Base-by-base conservation (phyloP, 331 rosid species). In the Phaseolus coccineus region DNA sequence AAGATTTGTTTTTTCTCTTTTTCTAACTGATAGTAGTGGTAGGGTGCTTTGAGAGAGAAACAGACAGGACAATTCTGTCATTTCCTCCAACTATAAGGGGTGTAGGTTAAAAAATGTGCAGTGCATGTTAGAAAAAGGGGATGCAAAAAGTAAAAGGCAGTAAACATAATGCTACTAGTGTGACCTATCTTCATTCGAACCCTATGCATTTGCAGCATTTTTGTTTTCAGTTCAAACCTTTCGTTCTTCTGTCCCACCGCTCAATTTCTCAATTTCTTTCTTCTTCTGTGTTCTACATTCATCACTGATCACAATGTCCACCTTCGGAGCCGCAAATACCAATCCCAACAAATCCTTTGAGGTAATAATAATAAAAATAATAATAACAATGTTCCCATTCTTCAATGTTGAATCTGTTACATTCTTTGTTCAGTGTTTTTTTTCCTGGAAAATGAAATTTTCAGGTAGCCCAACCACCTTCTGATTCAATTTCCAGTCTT, bases 401-500 rank as follows among this genome's bases (percentile, higher is more conserved):
- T 35, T 35, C 11, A 47, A 0, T 25, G 11, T 51, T 25, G 7
- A 57, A 64, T 33, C 37, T 40, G 37, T 12, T 28, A 7, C 67
- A 2, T 53, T 2, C 48, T 25, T 25, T 14, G 8, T 71, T 25
- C 19, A 16, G 1, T 22, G 27, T 9, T 24, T 56, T 58, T 10
- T 4, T 11, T 27, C 16, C 4, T 31, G 7, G 27, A 46, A 14
- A 7, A 5, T 55, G 12, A 77, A 71, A 57, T 30, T 84, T 79
- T 78, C 67, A 87, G 93, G 92, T 92, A 11, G 61, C 88, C 6
- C 93, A 86, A 62, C 92, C 96, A 4, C 97, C 98, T 1, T 70
- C 80, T 68, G 97, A 94, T 87, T 94, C 97, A 39, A 27, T 94
- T 51, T 91, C 97, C 3, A 91, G 98, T 77, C 88, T 89, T 64